These are phyloP conservation scores for Mycena rosella DNA, from an alignment of 768 basidiomycete species.

Conservation along the genomic window DNA sequence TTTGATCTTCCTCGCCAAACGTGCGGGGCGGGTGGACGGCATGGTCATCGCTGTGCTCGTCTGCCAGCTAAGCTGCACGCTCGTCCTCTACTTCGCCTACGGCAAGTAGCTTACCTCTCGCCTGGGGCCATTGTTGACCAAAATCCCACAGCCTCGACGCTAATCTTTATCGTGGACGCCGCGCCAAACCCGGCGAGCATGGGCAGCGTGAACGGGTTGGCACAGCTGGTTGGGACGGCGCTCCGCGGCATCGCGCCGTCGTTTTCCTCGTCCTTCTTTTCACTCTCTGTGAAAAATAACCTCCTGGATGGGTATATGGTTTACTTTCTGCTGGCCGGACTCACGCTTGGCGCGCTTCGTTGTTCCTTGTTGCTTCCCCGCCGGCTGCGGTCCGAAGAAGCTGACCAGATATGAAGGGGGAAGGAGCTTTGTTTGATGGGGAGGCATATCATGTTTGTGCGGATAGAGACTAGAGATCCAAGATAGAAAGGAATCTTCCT, in stretches of 20 bases:
- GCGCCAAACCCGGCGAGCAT: slow-evolving; percentile 36
- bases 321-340: slow-evolving; percentile 31
- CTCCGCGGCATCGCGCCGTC: slow-evolving; percentile 42
- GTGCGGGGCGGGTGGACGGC: slow-evolving; percentile 50
- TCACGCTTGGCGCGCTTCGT: slow-evolving; percentile 18
- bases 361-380: slow-evolving; percentile 14
- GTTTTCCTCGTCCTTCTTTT: slow-evolving; percentile 41
- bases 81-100: slow-evolving; percentile 13
- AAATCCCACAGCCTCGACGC: slow-evolving; percentile 33
- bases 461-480: too few relatives aligned
- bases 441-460: too few relatives aligned
- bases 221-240: slow-evolving; percentile 41
- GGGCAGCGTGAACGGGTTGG: slow-evolving; percentile 45
- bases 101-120: not conserved
- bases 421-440: too few relatives aligned
- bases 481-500: too few relatives aligned
- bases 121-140: not conserved
- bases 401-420: too few relatives aligned
- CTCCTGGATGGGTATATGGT: slow-evolving; percentile 41
- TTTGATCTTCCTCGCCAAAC: slow-evolving; percentile 49
- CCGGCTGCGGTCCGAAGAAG: too few relatives aligned
- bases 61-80: slow-evolving; percentile 47
- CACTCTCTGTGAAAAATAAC: slow-evolving; percentile 41
- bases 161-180: slow-evolving; percentile 38
- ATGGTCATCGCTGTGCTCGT: slow-evolving; percentile 47